Conservation (phyloP, 805 yeast species). For the Nakazawaea ishiwadae region DNA sequence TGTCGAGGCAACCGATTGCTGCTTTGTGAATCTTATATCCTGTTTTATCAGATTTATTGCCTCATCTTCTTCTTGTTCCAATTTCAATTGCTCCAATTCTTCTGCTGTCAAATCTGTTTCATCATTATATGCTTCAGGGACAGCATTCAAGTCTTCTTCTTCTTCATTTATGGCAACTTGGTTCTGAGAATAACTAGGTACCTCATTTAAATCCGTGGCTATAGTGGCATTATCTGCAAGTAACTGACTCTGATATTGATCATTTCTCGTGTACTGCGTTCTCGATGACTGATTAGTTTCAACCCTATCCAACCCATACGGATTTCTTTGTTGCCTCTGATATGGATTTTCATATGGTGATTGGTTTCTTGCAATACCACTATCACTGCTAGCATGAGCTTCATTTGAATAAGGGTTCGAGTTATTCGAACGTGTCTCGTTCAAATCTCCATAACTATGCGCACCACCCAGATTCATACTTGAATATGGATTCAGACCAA, state of each 20-base stretch:
- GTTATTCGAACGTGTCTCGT: background rate
- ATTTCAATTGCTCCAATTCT: slow-evolving; percentile 31
- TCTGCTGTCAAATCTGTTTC: slow-evolving; percentile 28
- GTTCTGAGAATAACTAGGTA: slow-evolving; percentile 13
- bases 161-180: slow-evolving; percentile 9
- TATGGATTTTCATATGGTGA: background rate
- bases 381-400: background rate
- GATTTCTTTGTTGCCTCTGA: background rate
- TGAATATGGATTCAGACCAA: slow-evolving; percentile 5
- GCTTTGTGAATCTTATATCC: slow-evolving; percentile 78
- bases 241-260: slow-evolving; percentile 7
- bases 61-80: slow-evolving; percentile 65
- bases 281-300: slow-evolving; percentile 1
- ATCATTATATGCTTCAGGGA: slow-evolving; percentile 13
- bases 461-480: background rate
- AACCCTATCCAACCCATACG: background rate
- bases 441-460: slow-evolving; percentile 1
- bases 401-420: slow-evolving; percentile 1
- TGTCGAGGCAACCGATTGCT: slow-evolving; percentile 80
- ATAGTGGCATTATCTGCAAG: slow-evolving; percentile 6
- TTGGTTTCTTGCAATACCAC: background rate
- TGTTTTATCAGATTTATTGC: slow-evolving; percentile 84
- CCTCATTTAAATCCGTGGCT: slow-evolving; percentile 4
- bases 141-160: slow-evolving; percentile 33
- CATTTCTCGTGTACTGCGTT: background rate